A percentile compares a stretch with the other conserved stretches of the same genome.
phyloP scores from a whole-genome alignment of 1,284 basidiomycete genomes.

The Taiwanofungus camphoratus region DNA sequence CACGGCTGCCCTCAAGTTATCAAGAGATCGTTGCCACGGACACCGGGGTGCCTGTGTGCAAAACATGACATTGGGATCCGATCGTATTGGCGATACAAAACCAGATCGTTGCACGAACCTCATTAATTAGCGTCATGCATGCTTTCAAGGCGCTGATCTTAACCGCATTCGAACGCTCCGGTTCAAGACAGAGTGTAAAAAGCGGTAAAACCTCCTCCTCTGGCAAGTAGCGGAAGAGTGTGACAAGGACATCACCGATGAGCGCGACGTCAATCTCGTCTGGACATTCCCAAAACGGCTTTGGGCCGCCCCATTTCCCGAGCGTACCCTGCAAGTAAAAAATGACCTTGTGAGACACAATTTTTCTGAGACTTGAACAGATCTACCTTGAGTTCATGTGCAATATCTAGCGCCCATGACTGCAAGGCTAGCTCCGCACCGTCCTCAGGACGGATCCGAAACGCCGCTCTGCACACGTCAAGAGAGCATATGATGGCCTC shows the following conservation, averaged over 20 bases:
- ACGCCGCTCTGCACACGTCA: slow-evolving; percentile 80
- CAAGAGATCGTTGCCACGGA: slow-evolving; percentile 52
- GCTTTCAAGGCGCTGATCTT: slow-evolving; percentile 78
- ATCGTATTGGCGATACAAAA: too few species aligned
- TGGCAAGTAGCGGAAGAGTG: slow-evolving; percentile 66
- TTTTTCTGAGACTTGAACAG: too few species aligned
- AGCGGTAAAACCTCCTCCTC: slow-evolving; percentile 53
- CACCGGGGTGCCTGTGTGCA: slow-evolving; percentile 43
- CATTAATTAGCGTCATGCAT: slow-evolving; percentile 42
- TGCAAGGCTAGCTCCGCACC: slow-evolving; percentile 63
- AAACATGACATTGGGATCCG: slow-evolving; percentile 18
- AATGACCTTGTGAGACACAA: neutral
- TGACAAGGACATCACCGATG: slow-evolving; percentile 69
- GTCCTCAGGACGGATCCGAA: slow-evolving; percentile 55
- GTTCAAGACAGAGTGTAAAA: slow-evolving; percentile 61
- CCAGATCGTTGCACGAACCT: slow-evolving; percentile 20
- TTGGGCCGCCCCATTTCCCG: slow-evolving; percentile 42
- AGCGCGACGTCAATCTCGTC: slow-evolving; percentile 79
- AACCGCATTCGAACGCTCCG: slow-evolving; percentile 72
- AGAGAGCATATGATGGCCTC: slow-evolving; percentile 71
- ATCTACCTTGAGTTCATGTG: slow-evolving; percentile 71
- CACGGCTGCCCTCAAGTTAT: slow-evolving; percentile 39
- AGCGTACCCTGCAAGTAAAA: slow-evolving; percentile 36
- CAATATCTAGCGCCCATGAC: slow-evolving; percentile 65
- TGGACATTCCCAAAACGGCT: slow-evolving; percentile 63